A percentile compares a stretch with the other conserved stretches of the same genome.
These are phyloP conservation scores for Aspergillus ochraceus DNA, from an alignment of 2,329 filamentous ascomycete species.

Conservation along the genomic window DNA sequence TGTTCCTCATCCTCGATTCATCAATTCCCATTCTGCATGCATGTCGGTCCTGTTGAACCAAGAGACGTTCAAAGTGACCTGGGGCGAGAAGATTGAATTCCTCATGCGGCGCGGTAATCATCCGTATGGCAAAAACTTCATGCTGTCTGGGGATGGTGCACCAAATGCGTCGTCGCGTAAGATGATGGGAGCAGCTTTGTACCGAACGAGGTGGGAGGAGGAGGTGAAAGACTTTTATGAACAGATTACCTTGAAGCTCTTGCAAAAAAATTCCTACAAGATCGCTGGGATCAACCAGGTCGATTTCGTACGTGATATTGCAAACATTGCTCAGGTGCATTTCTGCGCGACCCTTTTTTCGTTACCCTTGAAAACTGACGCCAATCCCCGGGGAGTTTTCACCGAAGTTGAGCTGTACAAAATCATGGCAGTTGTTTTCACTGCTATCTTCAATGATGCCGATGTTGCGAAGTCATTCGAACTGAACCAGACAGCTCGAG, in stretches of 20 bases:
- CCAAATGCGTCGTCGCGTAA: constrained; percentile 44
- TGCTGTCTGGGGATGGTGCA: constrained; percentile 47
- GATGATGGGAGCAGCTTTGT: constrained; percentile 45
- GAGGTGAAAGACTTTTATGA: constrained; percentile 51
- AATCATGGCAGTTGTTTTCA: constrained; percentile 54
- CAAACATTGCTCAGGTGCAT: constrained; percentile 55
- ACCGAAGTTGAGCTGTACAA: constrained; percentile 56
- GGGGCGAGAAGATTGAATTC: constrained; percentile 48
- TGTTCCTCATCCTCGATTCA: constrained; percentile 36
- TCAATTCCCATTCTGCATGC: constrained; percentile 49
- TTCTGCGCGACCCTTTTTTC: constrained; percentile 57
- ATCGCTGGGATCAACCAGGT: constrained; percentile 48
- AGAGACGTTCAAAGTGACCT: constrained; percentile 48
- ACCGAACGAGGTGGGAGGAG: constrained; percentile 47
- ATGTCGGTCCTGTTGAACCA: constrained; percentile 44
- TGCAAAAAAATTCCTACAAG: constrained; percentile 47
- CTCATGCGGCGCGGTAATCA: constrained; percentile 41
- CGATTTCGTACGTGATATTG: constrained; percentile 52
- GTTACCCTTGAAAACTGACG: constrained; percentile 56
- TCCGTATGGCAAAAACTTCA: constrained; percentile 47
- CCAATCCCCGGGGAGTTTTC: constrained; percentile 53
- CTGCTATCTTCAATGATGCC: constrained; percentile 56
- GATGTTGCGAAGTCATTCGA: constrained; percentile 55
- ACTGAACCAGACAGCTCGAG: constrained; percentile 50
- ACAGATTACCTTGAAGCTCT: constrained; percentile 46